Evolutionary conservation across 2,329 filamentous ascomycete genomes (phyloP), one percentile per base, ranked within the genome.

Genomic region (Colletotrichum nymphaeae): DNA sequence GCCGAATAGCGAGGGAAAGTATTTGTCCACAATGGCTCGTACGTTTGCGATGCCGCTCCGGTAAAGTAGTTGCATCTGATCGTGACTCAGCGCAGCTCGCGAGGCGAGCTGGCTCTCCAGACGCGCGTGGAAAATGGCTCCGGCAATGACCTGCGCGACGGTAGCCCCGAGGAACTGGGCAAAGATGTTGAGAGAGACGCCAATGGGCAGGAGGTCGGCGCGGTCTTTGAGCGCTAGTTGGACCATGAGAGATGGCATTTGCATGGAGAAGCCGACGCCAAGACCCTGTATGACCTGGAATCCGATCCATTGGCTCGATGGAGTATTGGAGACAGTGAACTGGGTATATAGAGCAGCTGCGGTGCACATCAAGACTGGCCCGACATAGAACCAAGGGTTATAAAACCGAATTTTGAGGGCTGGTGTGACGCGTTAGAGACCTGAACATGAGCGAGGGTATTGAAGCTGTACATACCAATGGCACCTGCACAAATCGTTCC

Each of bases 1-100:
- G 72, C 83, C 82, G 80, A 81, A 83, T 30, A 83, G 70, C 66
- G 78, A 79, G 1, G 81, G 81, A 22, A 83, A 81, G 52, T 81
- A 77, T 22, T 82, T 80, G 65, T 83, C 80, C 19, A 83, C 76
- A 57, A 57, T 32, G 28, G 28, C 26, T 57, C 55, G 55, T 28
- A 57, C 55, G 26, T 57, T 57, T 32, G 28, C 55, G 28, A 57
- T 57, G 30, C 55, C 55, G 28, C 55, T 57, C 8, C 26, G 55
- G 26, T 57, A 57, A 57, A 57, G 55, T 32, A 32, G 55, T 32
- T 57, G 55, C 32, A 57, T 57, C 55, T 57, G 55, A 16, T 32
- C 55, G 55, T 32, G 55, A 32, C 55, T 57, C 28, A 57, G 55
- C 55, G 26, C 55, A 57, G 55, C 55, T 32, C 55, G 28, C 19